phyloP scores from a whole-genome alignment of 1,284 basidiomycete species.

The Puccinia horiana region DNA sequence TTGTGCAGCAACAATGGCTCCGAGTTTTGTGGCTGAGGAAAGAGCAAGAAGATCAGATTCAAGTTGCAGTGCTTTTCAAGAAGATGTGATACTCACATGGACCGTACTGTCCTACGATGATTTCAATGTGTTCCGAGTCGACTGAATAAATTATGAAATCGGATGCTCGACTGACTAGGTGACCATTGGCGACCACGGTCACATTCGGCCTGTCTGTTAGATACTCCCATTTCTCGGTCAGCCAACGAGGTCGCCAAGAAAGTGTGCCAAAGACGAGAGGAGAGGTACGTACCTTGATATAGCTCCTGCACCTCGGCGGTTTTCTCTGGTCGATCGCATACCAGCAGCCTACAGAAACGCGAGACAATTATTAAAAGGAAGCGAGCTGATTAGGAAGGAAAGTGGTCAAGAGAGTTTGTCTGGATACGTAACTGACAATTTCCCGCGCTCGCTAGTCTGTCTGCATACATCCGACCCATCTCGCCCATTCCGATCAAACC shows the following conservation, averaged over 20 bases:
- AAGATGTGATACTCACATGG: slow-evolving; percentile 68
- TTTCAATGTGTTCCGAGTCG: slow-evolving; percentile 83
- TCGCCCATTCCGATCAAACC: slow-evolving; percentile 63
- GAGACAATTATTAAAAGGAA: not conserved
- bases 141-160: slow-evolving; percentile 92
- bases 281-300: slow-evolving; percentile 65
- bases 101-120: slow-evolving; percentile 82
- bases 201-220: slow-evolving; percentile 61
- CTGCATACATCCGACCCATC: slow-evolving; percentile 94
- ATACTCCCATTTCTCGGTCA: not conserved
- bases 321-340: slow-evolving; percentile 82
- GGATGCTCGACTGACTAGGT: slow-evolving; percentile 76
- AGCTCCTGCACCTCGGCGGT: slow-evolving; percentile 69
- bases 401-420: not conserved
- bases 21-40: slow-evolving; percentile 77
- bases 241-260: not conserved
- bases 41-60: not conserved
- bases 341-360: slow-evolving; percentile 69
- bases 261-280: too few species aligned
- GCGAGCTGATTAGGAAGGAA: too few species aligned
- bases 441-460: slow-evolving; percentile 71
- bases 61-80: not conserved
- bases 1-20: slow-evolving; percentile 90
- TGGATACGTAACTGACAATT: slow-evolving; percentile 71
- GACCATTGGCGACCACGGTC: slow-evolving; percentile 73